Evolutionary conservation across 371 early-diverging fungal species (phyloP).

Genomic region (Gilbertella persicaria): DNA sequence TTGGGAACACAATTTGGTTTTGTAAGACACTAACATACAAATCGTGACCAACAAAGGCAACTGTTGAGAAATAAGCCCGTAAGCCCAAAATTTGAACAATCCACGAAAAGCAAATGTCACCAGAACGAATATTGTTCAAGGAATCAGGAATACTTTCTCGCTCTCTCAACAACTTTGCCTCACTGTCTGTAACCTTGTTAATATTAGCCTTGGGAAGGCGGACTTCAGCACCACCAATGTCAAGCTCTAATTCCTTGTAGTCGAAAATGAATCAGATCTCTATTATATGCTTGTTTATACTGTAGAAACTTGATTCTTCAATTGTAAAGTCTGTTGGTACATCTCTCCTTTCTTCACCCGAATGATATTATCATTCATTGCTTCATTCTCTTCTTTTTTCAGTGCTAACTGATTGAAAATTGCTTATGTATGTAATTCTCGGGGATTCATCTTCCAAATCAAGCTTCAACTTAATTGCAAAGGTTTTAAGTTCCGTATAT

Average conservation of each 20-base stretch:
- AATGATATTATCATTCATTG: slow-evolving; percentile 1
- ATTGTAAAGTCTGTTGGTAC: not conserved
- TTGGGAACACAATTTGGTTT: slow-evolving; percentile 1
- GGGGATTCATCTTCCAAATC: too few species aligned
- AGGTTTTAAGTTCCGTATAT: too few species aligned
- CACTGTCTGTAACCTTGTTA: not conserved
- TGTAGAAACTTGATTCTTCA: not conserved
- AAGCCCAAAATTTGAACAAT: slow-evolving; percentile 6
- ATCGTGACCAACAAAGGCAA: too few species aligned
- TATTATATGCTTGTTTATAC: not conserved
- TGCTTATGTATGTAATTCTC: too few species aligned
- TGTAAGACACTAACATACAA: not conserved
- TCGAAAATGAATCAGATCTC: slow-evolving; percentile 7
- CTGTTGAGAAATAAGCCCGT: not conserved
- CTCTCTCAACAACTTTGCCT: too few species aligned
- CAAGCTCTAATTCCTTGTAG: slow-evolving; percentile 4
- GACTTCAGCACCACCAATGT: slow-evolving; percentile 9
- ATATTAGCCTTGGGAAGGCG: slow-evolving; percentile 3
- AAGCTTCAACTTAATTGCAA: too few species aligned
- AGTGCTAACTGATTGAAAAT: too few species aligned
- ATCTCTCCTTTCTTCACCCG: not conserved
- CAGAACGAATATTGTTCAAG: not conserved
- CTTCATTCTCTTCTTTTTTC: too few species aligned
- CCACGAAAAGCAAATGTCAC: slow-evolving; percentile 3
- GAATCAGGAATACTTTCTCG: not conserved